A percentile compares a stretch with the other conserved stretches of the same genome.
Conservation (phyloP, 495 filamentous ascomycete species). For the Penicillium robsamsonii region DNA sequence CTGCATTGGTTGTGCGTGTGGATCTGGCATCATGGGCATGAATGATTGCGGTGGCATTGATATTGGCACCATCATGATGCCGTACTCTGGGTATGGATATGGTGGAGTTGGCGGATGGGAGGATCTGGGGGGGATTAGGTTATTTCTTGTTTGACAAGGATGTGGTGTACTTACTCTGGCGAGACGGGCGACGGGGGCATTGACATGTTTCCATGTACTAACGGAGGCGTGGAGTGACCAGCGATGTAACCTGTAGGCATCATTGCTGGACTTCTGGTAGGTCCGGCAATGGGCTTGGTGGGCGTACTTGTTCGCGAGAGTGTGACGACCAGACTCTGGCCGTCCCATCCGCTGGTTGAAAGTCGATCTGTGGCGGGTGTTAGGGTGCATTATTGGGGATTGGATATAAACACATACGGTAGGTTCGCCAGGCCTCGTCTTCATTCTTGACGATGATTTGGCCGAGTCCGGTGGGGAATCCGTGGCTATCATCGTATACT, state of each 20-base stretch:
- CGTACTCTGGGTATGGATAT: conserved; percentile 33
- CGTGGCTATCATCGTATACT: conserved; percentile 48
- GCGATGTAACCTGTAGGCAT: conserved; percentile 28
- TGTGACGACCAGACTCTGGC: conserved; percentile 45
- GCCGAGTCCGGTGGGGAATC: conserved; percentile 45
- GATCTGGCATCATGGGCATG: conserved; percentile 36
- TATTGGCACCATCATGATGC: conserved; percentile 29
- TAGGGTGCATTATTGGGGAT: conserved; percentile 1
- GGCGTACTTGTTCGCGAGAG: conserved; percentile 44
- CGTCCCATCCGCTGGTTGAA: conserved; percentile 47
- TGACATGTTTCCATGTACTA: conserved; percentile 27
- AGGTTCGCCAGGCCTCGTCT: conserved; percentile 49
- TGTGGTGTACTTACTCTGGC: conserved; percentile 33
- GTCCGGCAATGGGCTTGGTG: conserved; percentile 45
- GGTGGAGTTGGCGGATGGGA: conserved; percentile 26
- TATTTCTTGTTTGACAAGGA: not conserved
- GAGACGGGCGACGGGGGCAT: conserved; percentile 41
- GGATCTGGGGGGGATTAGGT: conserved; percentile 20
- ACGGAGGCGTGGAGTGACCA: conserved; percentile 40
- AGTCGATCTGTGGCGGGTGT: conserved; percentile 35
- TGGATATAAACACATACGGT: conserved; percentile 31
- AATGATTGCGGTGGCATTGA: conserved; percentile 28
- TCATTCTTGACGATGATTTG: conserved; percentile 52
- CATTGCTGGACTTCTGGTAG: conserved; percentile 42
- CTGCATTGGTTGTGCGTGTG: conserved; percentile 25